Conservation (phyloP, 2,329 filamentous ascomycete genomes). For the Curvularia eragrostidis region DNA sequence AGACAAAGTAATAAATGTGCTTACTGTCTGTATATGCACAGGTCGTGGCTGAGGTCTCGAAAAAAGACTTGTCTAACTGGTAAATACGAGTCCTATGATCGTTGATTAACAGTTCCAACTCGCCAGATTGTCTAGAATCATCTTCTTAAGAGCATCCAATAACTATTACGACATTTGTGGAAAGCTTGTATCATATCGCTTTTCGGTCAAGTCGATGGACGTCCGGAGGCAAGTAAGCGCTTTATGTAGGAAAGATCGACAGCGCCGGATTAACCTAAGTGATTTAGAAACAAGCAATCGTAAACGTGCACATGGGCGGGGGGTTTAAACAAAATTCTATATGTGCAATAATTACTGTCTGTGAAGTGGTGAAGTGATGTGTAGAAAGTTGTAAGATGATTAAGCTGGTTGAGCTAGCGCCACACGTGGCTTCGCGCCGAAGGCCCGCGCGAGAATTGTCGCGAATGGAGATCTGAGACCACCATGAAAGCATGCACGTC, state of each 20-base stretch:
- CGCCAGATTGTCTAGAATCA: neutral
- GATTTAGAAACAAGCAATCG: no score
- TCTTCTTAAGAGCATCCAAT: neutral
- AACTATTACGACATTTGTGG: neutral
- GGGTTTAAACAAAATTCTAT: neutral
- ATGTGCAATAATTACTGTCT: neutral
- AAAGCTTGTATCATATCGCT: neutral
- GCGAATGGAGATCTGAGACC: slow-evolving; percentile 21
- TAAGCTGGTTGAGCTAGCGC: slow-evolving; percentile 3
- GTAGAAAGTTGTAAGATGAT: neutral
- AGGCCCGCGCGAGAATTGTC: slow-evolving; percentile 25
- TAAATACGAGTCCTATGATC: neutral
- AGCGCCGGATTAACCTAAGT: no score
- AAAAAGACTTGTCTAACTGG: neutral
- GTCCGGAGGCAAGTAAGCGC: neutral
- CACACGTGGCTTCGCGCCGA: slow-evolving; percentile 26
- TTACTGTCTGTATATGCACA: neutral
- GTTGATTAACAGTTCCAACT: neutral
- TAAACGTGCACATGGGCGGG: no score
- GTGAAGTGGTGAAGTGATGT: neutral
- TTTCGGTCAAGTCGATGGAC: neutral
- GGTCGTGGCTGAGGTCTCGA: neutral
- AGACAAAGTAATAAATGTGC: neutral
- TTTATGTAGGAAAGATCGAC: neutral
- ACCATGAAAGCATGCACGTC: slow-evolving; percentile 40